A percentile compares a stretch with the other conserved stretches of the same genome.
phyloP scores from a whole-genome alignment of 805 yeast genomes.

The Ogataea neopini region DNA sequence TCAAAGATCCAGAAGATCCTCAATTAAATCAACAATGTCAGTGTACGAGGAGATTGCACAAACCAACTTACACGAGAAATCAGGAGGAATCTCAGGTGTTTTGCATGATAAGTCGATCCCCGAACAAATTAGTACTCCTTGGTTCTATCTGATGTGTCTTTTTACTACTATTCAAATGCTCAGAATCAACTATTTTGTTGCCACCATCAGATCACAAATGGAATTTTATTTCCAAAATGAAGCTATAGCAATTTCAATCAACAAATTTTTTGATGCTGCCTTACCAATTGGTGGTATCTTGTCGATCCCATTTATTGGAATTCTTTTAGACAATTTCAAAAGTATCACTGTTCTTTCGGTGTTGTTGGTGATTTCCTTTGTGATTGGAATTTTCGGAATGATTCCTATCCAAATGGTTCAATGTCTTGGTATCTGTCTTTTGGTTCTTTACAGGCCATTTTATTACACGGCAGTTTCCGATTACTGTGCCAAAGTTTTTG shows the following conservation, averaged over 20 bases:
- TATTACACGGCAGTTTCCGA: conserved; percentile 93
- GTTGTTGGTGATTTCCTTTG: conserved; percentile 53
- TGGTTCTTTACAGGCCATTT: conserved; percentile 87
- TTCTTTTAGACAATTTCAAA: conserved; percentile 70
- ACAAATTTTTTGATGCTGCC: conserved; percentile 80
- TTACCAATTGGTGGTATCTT: conserved; percentile 86
- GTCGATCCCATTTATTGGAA: conserved; percentile 85
- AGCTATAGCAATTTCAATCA: conserved; percentile 53
- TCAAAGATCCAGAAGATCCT: conserved; percentile 33
- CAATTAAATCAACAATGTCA: conserved; percentile 47
- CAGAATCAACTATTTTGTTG: conserved; percentile 89
- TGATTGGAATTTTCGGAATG: conserved; percentile 73
- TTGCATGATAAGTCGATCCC: conserved; percentile 57
- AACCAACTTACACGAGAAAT: conserved; percentile 46
- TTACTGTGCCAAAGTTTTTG: conserved; percentile 89
- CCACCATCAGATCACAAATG: conserved; percentile 84
- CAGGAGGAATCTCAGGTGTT: conserved; percentile 77
- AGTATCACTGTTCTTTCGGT: conserved; percentile 58
- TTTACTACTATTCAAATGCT: conserved; percentile 90
- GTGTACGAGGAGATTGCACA: conserved; percentile 69
- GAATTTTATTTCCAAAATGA: conserved; percentile 59
- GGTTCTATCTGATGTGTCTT: conserved; percentile 77
- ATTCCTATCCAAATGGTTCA: conserved; percentile 52
- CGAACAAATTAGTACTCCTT: conserved; percentile 53
- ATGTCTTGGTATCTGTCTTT: conserved; percentile 62